Evolutionary conservation across 2,329 filamentous ascomycete genomes (phyloP).

Genomic region (Apiospora arundinis): DNA sequence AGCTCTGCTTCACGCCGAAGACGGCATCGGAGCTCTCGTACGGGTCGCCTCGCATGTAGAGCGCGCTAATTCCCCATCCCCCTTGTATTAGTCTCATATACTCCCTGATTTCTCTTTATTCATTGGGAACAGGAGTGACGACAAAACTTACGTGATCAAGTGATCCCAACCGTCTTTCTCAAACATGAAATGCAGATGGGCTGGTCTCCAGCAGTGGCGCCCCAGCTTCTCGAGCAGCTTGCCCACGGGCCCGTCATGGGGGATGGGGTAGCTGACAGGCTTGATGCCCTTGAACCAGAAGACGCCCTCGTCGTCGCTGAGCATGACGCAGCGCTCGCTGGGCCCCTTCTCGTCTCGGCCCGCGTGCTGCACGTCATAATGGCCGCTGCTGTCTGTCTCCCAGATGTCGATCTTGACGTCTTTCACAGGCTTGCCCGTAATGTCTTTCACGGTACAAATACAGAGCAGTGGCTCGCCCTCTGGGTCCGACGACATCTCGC

Average conservation of each 20-base stretch:
- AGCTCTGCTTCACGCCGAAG: conserved; percentile 83
- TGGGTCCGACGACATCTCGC: conserved; percentile 70
- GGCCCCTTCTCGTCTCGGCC: conserved; percentile 60
- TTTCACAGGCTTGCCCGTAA: conserved; percentile 64
- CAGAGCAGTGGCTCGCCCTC: conserved; percentile 74
- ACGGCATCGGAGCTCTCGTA: conserved; percentile 87
- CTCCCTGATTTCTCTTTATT: conserved; percentile 22
- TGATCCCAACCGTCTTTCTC: conserved; percentile 79
- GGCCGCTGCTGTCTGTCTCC: conserved; percentile 82
- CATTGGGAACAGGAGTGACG: background rate
- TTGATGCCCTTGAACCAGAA: conserved; percentile 89
- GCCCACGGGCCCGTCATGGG: conserved; percentile 83
- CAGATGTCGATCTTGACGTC: conserved; percentile 81
- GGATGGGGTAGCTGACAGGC: conserved; percentile 86
- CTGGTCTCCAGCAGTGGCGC: conserved; percentile 80
- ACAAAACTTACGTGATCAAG: conserved; percentile 74
- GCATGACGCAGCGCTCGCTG: conserved; percentile 75
- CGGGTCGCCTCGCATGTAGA: conserved; percentile 79
- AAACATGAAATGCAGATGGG: conserved; percentile 91
- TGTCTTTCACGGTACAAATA: conserved; percentile 74
- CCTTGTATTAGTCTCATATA: background rate
- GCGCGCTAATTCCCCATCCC: conserved; percentile 56
- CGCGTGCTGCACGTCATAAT: conserved; percentile 82
- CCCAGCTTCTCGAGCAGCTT: conserved; percentile 68
- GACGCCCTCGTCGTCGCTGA: conserved; percentile 70